Conservation (phyloP, 768 basidiomycete species). For the Lactarius sanguifluus region DNA sequence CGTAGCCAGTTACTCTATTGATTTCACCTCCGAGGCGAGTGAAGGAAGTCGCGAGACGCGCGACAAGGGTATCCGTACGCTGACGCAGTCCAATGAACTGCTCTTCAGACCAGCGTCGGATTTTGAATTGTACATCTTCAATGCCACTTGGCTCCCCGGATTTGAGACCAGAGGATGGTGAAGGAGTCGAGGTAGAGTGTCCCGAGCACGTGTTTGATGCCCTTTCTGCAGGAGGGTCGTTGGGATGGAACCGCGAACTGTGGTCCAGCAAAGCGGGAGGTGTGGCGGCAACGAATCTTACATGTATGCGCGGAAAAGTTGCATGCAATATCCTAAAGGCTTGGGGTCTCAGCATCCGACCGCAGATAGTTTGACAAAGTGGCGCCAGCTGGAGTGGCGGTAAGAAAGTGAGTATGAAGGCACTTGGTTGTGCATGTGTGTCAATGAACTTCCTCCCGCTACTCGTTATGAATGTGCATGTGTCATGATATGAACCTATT, state of each 20-base stretch:
- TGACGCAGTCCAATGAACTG: constrained; percentile 45
- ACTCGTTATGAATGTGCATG: neutral
- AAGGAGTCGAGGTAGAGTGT: constrained; percentile 4
- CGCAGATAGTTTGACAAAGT: neutral
- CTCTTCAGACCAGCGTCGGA: constrained; percentile 47
- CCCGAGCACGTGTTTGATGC: neutral
- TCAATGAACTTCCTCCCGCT: constrained; percentile 1
- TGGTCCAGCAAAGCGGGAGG: neutral
- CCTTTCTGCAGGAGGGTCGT: neutral
- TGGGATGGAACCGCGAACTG: constrained; percentile 3
- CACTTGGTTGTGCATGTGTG: neutral
- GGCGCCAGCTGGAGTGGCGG: neutral
- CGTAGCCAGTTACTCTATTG: constrained; percentile 90
- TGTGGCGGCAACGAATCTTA: constrained; percentile 1
- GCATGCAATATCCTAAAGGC: constrained; percentile 9
- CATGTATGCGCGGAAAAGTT: constrained; percentile 7
- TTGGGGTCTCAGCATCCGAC: constrained; percentile 21
- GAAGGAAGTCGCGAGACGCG: constrained; percentile 56
- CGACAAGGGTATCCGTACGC: constrained; percentile 59
- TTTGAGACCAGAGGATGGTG: constrained; percentile 1
- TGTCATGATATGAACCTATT: neutral
- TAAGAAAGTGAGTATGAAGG: neutral
- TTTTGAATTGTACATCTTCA: constrained; percentile 16
- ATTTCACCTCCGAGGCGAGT: constrained; percentile 74
- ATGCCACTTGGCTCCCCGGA: neutral